Conservation (phyloP, 176 grass and related monocot genomes). For the Aegilops longissima region DNA sequence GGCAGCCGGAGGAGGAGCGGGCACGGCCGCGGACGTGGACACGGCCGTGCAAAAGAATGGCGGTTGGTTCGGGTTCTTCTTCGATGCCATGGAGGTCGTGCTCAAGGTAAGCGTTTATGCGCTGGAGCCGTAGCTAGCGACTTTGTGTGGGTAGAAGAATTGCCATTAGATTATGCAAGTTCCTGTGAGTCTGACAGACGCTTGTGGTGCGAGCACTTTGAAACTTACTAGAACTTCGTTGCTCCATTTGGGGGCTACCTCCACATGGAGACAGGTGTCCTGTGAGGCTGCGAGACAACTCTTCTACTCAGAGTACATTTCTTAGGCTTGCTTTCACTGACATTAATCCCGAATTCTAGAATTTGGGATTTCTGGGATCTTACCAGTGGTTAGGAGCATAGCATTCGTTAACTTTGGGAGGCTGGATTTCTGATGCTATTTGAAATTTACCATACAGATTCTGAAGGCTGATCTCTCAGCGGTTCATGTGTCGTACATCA, state of each 20-base stretch:
- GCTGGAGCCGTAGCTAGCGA: neutral
- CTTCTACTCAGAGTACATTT: too few species aligned
- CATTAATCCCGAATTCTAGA: too few species aligned
- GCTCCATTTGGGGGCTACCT: neutral
- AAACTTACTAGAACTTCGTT: neutral
- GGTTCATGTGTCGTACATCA: conserved; percentile 75
- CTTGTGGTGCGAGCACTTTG: neutral
- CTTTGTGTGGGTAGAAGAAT: neutral
- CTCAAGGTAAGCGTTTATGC: conserved; percentile 54
- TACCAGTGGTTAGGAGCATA: neutral
- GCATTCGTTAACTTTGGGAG: neutral
- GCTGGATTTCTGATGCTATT: conserved; percentile 27
- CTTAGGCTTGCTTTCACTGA: too few species aligned
- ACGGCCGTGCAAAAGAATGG: conserved; percentile 69
- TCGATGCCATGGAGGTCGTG: conserved; percentile 80
- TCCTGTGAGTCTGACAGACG: neutral
- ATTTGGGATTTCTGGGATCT: neutral
- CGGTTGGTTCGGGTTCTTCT: conserved; percentile 94
- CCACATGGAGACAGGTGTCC: too few species aligned
- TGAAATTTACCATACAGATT: conserved; percentile 39
- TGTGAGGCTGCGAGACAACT: too few species aligned
- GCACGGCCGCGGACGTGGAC: conserved; percentile 20
- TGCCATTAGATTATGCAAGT: neutral
- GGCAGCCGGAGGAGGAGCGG: conserved; percentile 6
- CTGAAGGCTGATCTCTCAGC: conserved; percentile 81